Percentiles rank a stretch among this genome's conserved stretches.
phyloP scores from a whole-genome alignment of 768 basidiomycete species.

The Kwoniella dendrophila region DNA sequence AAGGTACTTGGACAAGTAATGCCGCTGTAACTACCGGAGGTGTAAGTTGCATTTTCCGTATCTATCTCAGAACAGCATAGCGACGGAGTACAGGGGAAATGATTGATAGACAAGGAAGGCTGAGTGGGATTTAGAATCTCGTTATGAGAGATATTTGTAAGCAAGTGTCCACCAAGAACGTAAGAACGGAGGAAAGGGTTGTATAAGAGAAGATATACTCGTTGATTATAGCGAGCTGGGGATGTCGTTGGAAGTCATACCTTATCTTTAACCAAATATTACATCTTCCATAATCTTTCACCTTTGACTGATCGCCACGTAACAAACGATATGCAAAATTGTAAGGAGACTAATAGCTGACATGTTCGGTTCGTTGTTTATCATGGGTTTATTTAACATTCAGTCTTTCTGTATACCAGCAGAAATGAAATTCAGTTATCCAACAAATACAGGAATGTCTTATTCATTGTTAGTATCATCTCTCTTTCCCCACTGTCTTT shows the following conservation, averaged over 20 bases:
- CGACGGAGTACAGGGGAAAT: not conserved
- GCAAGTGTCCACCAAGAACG: no score
- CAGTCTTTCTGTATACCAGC: constrained; percentile 84
- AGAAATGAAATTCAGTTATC: constrained; percentile 80
- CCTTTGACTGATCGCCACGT: no score
- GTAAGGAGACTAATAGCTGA: not conserved
- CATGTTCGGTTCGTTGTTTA: no score
- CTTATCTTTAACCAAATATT: no score
- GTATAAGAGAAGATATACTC: no score
- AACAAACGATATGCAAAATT: not conserved
- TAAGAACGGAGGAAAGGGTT: no score
- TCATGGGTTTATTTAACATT: not conserved
- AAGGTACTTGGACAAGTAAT: constrained; percentile 83
- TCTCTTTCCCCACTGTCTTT: constrained; percentile 16
- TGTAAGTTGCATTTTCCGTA: constrained; percentile 62
- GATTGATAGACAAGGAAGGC: not conserved
- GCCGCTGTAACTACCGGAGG: constrained; percentile 75
- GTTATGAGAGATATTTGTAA: not conserved
- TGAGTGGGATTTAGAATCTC: not conserved
- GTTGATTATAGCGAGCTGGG: no score
- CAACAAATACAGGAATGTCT: constrained; percentile 79
- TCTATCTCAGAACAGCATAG: not conserved
- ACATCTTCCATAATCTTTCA: no score
- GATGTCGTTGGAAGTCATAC: no score
- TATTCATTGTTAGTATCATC: constrained; percentile 76